Percentiles rank a stretch among this genome's conserved stretches.
These are phyloP conservation scores for Trichoderma guizhouense DNA, from an alignment of 2,329 filamentous ascomycete genomes.

Conservation along the genomic window DNA sequence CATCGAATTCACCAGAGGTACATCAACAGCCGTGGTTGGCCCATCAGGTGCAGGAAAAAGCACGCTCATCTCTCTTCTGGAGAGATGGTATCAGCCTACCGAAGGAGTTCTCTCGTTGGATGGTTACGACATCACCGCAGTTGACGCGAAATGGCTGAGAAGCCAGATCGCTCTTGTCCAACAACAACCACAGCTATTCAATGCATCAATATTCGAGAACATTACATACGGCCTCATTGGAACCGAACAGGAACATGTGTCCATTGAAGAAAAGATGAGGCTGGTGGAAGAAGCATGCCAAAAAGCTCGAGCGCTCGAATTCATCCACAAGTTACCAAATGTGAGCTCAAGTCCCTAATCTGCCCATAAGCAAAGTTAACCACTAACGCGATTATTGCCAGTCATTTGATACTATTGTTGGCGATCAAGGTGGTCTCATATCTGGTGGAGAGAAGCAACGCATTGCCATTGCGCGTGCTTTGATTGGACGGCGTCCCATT, in stretches of 20 bases:
- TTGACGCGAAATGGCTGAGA: background rate
- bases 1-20: constrained; percentile 37
- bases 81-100: constrained; percentile 52
- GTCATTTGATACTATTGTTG: constrained; percentile 60
- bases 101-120: constrained; percentile 33
- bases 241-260: constrained; percentile 34
- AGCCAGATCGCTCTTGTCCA: constrained; percentile 14
- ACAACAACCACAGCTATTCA: constrained; percentile 53
- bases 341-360: constrained; percentile 12
- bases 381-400: constrained; percentile 15
- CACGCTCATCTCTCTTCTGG: constrained; percentile 47
- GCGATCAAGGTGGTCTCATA: constrained; percentile 64
- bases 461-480: background rate
- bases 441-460: constrained; percentile 59
- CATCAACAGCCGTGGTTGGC: constrained; percentile 52
- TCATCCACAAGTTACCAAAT: constrained; percentile 47
- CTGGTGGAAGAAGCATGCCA: constrained; percentile 47
- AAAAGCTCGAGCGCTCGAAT: constrained; percentile 52
- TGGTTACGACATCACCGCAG: background rate
- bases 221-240: constrained; percentile 46
- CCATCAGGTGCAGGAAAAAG: constrained; percentile 51
- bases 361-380: background rate
- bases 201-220: constrained; percentile 51
- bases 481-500: background rate
- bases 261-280: constrained; percentile 42